Conservation (phyloP, 495 filamentous ascomycete genomes). For the Margaritispora aquatica region DNA sequence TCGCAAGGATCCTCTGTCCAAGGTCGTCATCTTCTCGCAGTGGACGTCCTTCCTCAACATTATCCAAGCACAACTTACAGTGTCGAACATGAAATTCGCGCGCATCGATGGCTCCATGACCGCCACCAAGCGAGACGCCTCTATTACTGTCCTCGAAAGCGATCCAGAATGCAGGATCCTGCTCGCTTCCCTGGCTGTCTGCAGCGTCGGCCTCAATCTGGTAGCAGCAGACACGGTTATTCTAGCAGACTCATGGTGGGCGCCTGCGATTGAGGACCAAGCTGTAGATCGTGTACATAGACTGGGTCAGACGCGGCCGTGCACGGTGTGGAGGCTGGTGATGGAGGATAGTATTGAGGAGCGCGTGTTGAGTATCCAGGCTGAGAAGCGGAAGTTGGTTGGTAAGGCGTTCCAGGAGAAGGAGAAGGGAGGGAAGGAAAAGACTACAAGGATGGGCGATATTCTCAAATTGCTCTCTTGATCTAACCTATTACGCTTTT, state of each 20-base stretch:
- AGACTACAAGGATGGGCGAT: constrained; percentile 26
- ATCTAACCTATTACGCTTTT: too few species aligned
- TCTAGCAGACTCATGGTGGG: constrained; percentile 86
- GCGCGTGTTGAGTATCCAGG: constrained; percentile 73
- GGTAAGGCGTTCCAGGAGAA: constrained; percentile 66
- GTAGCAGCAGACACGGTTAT: constrained; percentile 85
- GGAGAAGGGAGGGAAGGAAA: constrained; percentile 18
- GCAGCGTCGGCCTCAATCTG: constrained; percentile 84
- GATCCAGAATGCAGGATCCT: constrained; percentile 70
- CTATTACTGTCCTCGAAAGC: constrained; percentile 56
- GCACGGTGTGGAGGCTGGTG: constrained; percentile 74
- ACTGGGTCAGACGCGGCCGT: constrained; percentile 73
- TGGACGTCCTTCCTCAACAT: constrained; percentile 89
- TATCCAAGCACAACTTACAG: constrained; percentile 62
- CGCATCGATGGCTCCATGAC: constrained; percentile 84
- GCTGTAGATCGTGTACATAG: constrained; percentile 88
- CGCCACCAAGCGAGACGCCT: constrained; percentile 58
- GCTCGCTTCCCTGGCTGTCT: constrained; percentile 76
- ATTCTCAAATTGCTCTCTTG: constrained; percentile 21
- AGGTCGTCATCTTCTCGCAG: constrained; percentile 87
- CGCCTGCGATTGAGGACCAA: constrained; percentile 82
- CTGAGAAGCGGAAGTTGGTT: constrained; percentile 74
- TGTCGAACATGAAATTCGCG: constrained; percentile 54
- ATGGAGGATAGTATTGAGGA: constrained; percentile 87
- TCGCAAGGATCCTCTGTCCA: constrained; percentile 59